Evolutionary conservation across 805 yeast genomes (phyloP).

Genomic region (Torulaspora delbrueckii): DNA sequence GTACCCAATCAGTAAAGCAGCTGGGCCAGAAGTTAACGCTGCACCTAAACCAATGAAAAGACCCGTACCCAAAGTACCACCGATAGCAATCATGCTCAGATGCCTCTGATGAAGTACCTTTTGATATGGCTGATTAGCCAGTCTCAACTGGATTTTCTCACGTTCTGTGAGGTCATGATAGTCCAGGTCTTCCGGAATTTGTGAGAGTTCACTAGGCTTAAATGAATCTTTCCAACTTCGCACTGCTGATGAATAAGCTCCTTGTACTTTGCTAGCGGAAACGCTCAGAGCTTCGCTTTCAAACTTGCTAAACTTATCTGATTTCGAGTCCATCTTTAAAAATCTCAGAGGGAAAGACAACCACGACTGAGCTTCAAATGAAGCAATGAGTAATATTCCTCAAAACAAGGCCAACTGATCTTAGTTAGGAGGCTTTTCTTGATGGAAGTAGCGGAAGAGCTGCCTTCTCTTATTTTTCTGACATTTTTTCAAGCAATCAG

Average conservation of each 20-base stretch:
- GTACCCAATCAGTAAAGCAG: conserved; percentile 25
- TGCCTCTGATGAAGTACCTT: conserved; percentile 26
- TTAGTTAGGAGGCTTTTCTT: too few species aligned
- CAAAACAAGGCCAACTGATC: too few species aligned
- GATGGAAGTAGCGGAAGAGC: too few species aligned
- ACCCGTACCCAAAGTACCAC: conserved; percentile 34
- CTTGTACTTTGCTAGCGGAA: background rate
- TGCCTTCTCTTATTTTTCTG: too few species aligned
- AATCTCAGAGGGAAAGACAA: too few species aligned
- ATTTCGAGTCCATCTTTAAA: background rate
- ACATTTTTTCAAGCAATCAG: too few species aligned
- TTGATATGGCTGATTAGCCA: conserved; percentile 20
- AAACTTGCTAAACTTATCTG: background rate
- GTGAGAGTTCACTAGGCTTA: background rate
- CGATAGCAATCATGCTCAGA: conserved; percentile 31
- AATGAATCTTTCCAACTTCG: conserved; percentile 2
- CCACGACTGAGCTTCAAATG: too few species aligned
- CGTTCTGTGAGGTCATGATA: conserved; percentile 8
- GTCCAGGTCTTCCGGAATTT: conserved; percentile 9
- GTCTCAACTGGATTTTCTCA: conserved; percentile 10
- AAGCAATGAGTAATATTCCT: too few species aligned
- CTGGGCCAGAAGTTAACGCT: conserved; percentile 28
- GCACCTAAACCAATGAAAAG: conserved; percentile 30
- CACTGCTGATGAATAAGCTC: background rate
- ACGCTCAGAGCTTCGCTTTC: background rate